Evolutionary conservation across 2,329 filamentous ascomycete species (phyloP), one percentile per base, ranked within the genome.

Genomic region (Aspergillus sp.): DNA sequence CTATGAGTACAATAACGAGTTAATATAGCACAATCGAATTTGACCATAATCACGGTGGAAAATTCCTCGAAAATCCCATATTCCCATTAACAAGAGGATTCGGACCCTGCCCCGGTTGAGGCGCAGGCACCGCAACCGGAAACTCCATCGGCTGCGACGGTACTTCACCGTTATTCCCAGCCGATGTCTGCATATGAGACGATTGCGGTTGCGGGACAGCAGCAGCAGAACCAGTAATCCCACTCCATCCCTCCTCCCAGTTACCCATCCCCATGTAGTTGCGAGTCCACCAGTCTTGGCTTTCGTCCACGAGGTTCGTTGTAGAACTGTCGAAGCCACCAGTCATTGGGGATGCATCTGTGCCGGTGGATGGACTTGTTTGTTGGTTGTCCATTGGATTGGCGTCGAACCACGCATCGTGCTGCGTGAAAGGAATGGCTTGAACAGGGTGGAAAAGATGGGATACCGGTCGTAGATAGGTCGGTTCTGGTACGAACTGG

Each of bases 221-320:
- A 5, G 51, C 39, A 17, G 53, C 23, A 22, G 52, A 50, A 5
- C 39, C 44, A 13, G 55, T 38, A 1, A 65, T 46, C 22, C 52
- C 44, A 44, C 52, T 55, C 64, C 64, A 68, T 33, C 53, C 50
- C 23, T 60, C 62, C 17, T 53, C 57, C 82, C 82, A 86, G 47
- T 82, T 83, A 22, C 78, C 82, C 53, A 85, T 80, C 1, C 82
- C 82, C 3, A 77, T 63, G 0, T 79, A 81, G 57, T 86, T 83
- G 32, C 76, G 70, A 46, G 82, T 73, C 73, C 81, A 83, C 80
- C 79, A 83, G 55, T 85, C 79, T 51, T 84, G 80, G 43, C 78
- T 80, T 44, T 85, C 81, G 41, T 79, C 75, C 3, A 85, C 74
- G 4, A 85, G 64, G 41, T 78, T 77, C 32, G 84, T 80, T 1